Percentiles rank a stretch among this genome's conserved stretches.
phyloP scores from a whole-genome alignment of 129 eudicot genomes.

The Flaveria bidentis region DNA sequence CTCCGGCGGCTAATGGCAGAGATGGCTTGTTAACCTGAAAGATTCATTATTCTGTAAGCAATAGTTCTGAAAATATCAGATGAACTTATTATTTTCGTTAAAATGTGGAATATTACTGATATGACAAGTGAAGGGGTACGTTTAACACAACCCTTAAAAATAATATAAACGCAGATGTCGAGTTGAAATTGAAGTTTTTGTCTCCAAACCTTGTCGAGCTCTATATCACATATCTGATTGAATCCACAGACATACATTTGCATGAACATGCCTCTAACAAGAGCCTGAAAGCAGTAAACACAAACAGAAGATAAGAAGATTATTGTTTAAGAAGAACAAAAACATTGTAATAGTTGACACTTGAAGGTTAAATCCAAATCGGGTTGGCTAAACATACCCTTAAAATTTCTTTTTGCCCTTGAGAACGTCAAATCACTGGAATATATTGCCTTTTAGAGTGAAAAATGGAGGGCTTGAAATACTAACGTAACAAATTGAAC shows the following conservation, averaged over 20 bases:
- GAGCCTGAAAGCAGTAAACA: slow-evolving; percentile 14
- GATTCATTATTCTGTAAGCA: background rate
- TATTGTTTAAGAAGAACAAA: background rate
- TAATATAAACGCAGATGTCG: background rate
- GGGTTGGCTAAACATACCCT: too few species aligned
- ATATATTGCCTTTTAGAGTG: too few species aligned
- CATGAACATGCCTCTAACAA: slow-evolving; percentile 36
- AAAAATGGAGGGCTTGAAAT: too few species aligned
- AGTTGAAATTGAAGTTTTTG: background rate
- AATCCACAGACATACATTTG: slow-evolving; percentile 38
- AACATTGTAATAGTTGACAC: background rate
- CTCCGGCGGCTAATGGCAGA: slow-evolving; percentile 35
- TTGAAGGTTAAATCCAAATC: background rate
- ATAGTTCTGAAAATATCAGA: too few species aligned
- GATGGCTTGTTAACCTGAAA: slow-evolving; percentile 34
- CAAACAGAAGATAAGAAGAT: background rate
- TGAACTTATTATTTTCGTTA: too few species aligned
- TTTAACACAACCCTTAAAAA: background rate
- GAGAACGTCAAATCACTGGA: too few species aligned
- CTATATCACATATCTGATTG: slow-evolving; percentile 35
- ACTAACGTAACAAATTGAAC: too few species aligned
- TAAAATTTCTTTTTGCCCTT: too few species aligned
- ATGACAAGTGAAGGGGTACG: too few species aligned
- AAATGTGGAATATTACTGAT: too few species aligned
- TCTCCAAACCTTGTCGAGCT: slow-evolving; percentile 28